Evolutionary conservation across 2,329 filamentous ascomycete genomes (phyloP), one percentile per base, ranked within the genome.

Genomic region (Apiospora arundinis): DNA sequence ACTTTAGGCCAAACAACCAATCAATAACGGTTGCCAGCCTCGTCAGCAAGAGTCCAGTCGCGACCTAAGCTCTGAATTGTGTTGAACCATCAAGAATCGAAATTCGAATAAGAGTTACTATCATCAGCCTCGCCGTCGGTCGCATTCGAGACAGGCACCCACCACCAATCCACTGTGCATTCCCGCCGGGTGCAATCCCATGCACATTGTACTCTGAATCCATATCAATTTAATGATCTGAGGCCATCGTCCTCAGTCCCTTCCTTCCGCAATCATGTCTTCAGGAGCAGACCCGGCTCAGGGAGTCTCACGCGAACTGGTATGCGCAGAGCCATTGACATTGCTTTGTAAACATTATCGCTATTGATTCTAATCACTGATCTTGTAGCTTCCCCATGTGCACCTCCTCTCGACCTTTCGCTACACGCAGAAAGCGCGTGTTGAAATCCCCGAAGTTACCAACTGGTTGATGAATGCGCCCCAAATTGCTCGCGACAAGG

Each of bases 391-490:
- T 79, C 92, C 91, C 69, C 95, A 98, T 84, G 90, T 98, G 76
- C 95, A 98, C 81, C 90, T 98, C 73, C 87, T 98, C 74, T 98
- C 95, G 67, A 92, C 91, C 52, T 93, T 92, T 80, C 90, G 92
- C 77, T 98, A 95, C 82, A 93, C 95, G 2, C 83, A 89, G 72
- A 90, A 93, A 78, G 90, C 90, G 68, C 88, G 90, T 69, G 86
- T 97, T 75, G 90, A 92, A 76, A 86, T 93, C 42, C 89, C 92
- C 71, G 92, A 95, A 75, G 93, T 95, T 37, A 92, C 94, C 73
- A 92, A 93, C 78, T 95, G 94, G 87, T 89, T 98, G 73, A 87
- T 95, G 79, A 90, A 91, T 77, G 95, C 95, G 49, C 94, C 95
- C 11, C 92, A 93, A 79, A 92, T 97, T 73, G 92, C 95, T 76